These are phyloP conservation scores for Stephanocyclus meneghinianus DNA, from an alignment of 352 stramenopile genomes.

Conservation along the genomic window DNA sequence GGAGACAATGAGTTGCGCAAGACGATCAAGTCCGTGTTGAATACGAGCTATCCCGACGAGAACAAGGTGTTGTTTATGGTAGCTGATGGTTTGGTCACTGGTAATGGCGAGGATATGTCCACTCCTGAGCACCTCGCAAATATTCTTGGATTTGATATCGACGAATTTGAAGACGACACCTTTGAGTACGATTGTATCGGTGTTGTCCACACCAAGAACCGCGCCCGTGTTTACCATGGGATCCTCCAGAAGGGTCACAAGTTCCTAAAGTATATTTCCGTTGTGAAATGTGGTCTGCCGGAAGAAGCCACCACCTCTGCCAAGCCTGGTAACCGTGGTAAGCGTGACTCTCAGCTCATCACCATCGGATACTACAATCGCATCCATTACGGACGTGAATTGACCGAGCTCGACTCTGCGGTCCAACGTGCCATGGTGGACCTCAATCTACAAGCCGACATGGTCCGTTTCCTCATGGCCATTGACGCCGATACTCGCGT, in stretches of 20 bases:
- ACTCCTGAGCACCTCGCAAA: conserved; percentile 56
- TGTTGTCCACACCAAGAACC: conserved; percentile 48
- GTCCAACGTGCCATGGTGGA: conserved; percentile 48
- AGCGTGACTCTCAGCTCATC: conserved; percentile 68
- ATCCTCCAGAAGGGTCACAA: conserved; percentile 59
- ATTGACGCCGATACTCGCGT: conserved; percentile 68
- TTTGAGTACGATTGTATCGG: conserved; percentile 64
- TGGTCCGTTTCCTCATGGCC: conserved; percentile 63
- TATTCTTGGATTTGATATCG: conserved; percentile 64
- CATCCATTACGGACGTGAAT: conserved; percentile 55
- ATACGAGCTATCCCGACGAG: conserved; percentile 61
- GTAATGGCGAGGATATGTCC: conserved; percentile 49
- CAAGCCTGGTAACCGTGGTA: conserved; percentile 64
- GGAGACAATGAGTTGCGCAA: conserved; percentile 67
- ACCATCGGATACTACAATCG: conserved; percentile 57
- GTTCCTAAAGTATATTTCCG: conserved; percentile 61
- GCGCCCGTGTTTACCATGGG: conserved; percentile 55
- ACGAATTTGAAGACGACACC: conserved; percentile 60
- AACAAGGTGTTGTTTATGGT: conserved; percentile 69
- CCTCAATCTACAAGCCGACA: conserved; percentile 53
- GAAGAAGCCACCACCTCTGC: conserved; percentile 42
- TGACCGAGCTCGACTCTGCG: conserved; percentile 57
- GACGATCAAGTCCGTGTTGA: conserved; percentile 59
- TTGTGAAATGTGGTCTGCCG: conserved; percentile 58
- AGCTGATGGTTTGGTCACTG: conserved; percentile 60